Evolutionary conservation across 1,284 basidiomycete species (phyloP).

Genomic region (Spongispora temasekensis): DNA sequence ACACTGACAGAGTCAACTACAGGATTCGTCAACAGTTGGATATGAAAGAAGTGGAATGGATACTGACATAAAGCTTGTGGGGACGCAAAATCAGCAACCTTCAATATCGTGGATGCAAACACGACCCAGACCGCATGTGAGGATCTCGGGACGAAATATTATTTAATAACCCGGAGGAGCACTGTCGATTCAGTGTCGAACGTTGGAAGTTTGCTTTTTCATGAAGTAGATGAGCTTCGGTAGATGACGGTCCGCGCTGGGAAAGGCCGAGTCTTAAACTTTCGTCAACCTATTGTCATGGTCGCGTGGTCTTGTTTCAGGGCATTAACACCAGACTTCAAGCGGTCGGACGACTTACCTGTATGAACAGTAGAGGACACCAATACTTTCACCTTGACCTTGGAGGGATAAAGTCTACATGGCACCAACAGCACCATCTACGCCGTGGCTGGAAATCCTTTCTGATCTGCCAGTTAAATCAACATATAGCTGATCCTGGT

Average conservation of each 20-base stretch:
- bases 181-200: background rate
- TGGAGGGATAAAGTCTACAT: no score
- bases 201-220: background rate
- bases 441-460: background rate
- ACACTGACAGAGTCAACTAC: background rate
- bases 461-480: background rate
- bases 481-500: background rate
- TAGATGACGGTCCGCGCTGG: background rate
- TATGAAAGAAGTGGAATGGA: background rate
- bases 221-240: background rate
- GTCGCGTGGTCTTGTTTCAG: no score
- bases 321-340: no score
- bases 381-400: no score
- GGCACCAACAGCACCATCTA: no score
- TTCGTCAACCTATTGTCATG: background rate
- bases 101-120: background rate
- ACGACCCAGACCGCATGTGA: background rate
- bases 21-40: background rate
- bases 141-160: background rate
- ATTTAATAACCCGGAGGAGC: background rate
- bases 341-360: no score
- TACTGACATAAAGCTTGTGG: background rate
- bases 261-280: background rate
- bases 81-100: background rate
- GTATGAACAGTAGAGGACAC: no score